Evolutionary conservation across 306 rosid species (phyloP), one percentile per base, ranked within the genome.

Genomic region (Gleditsia sinensis): DNA sequence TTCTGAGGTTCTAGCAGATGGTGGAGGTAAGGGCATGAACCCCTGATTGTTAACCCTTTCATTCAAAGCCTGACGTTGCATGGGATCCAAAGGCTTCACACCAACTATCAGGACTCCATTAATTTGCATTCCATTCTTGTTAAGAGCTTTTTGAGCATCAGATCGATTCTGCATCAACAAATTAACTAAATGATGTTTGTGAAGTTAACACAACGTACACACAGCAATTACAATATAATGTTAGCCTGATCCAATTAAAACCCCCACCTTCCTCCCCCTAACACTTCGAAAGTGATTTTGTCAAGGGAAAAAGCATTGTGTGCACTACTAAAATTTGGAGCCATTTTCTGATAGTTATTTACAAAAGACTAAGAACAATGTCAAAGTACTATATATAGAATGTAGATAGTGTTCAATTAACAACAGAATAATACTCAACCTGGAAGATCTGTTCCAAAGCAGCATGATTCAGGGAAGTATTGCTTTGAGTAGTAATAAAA

Each of bases 21-120:
- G 72, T 36, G 76, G 85, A 9, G 96, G 96, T 39, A 85, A 37
- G 55, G 94, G 87, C 93, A 87, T 84, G 80, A 94, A 94, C 21
- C 95, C 99, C 64, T 86, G 96, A 67, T 83, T 83, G 83, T 74
- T 86, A 42, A 84, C 68, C 78, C 91, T 84, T 70, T 90, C 99
- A 23, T 77, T 84, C 69, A 94, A 83, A 67, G 86, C 86, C 70
- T 88, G 93, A 36, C 96, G 91, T 72, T 94, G 97, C 87, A 92
- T 87, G 68, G 96, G 98, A 78, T 94, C 99, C 88, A 92, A 62
- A 48, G 93, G 90, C 81, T 92, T 94, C 84, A 92, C 99, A 1
- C 99, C 99, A 53, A 94, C 82, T 56, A 94, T 88, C 53, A 92
- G 84, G 56, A 91, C 92, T 70, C 99, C 96, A 34, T 94, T 94